Conservation (phyloP, 441 rosid species). For the Theobroma grandiflorum region DNA sequence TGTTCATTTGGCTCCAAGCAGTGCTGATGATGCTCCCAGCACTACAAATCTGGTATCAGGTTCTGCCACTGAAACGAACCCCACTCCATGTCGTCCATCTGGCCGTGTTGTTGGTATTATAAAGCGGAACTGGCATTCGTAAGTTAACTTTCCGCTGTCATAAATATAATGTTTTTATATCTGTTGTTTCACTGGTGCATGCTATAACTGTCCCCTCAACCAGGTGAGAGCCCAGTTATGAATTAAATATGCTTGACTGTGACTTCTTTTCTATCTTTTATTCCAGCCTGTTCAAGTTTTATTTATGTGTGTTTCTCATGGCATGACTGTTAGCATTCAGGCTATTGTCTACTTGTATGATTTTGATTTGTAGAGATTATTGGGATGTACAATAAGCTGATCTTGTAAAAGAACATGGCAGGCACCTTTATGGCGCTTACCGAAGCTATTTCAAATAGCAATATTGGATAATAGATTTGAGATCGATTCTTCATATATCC, state of each 20-base stretch:
- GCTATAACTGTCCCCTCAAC: not conserved
- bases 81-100: constrained; percentile 67
- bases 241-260: not conserved
- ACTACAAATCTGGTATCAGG: constrained; percentile 53
- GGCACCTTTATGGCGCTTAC: not conserved
- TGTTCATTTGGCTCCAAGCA: constrained; percentile 86
- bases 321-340: not conserved
- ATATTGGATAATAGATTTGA: not conserved
- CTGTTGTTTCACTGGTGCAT: constrained; percentile 12
- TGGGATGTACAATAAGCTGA: not conserved
- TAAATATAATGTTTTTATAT: not conserved
- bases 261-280: not conserved
- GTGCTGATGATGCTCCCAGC: constrained; percentile 98
- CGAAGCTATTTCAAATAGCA: not conserved
- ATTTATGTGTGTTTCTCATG: not conserved
- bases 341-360: not conserved
- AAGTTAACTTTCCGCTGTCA: constrained; percentile 44
- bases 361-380: not conserved
- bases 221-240: not conserved
- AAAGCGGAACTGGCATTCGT: constrained; percentile 99
- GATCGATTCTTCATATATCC: not conserved
- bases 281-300: constrained; percentile 6
- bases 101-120: constrained; percentile 93
- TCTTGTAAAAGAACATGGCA: not conserved
- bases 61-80: constrained; percentile 49